Base-by-base conservation (phyloP, 2,329 filamentous ascomycete species). In the Eutypella sp. region DNA sequence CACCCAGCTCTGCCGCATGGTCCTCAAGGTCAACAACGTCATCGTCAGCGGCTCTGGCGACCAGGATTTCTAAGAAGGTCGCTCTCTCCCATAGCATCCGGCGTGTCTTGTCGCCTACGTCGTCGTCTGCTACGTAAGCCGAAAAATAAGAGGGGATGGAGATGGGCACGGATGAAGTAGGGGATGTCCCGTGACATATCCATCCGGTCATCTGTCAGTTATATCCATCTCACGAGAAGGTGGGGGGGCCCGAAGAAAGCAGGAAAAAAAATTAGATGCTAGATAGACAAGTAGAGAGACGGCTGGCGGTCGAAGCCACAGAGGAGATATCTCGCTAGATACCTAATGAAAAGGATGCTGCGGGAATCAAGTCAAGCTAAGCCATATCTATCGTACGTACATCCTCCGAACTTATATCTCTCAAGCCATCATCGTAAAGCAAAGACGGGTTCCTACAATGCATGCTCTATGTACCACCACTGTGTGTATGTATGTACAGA, bases 1-100 rank as follows among this genome's bases (percentile, higher is more conserved):
- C 25, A 99, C 95, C 43, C 93, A 99, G 74, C 76, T 99, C 57
- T 97, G 93, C 76, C 84, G 93, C 56, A 97, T 99, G 92, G 91
- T 96, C 56, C 78, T 96, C 58, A 96, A 96, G 82, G 83, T 91
- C 65, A 96, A 96, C 76, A 95, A 96, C 67, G 91, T 96, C 54
- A 96, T 96, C 67, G 84, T 96, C 59, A 82, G 89, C 48, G 91
- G 91, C 46, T 82, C 81, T 54, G 91, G 91, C 57, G 88, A 95
- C 52, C 82, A 92, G 55, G 90, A 96, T 58, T 96, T 85, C 70
- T 96, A 86, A 33, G 25, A 13, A 29, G 25, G 25, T 13, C 7
- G 25, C n/a, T n/a, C n/a, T n/a, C n/a, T n/a, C n/a, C n/a, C n/a
- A n/a, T n/a, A n/a, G n/a, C n/a, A n/a, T n/a, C n/a, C n/a, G n/a